Percentiles rank a stretch among this genome's conserved stretches.
phyloP scores from a whole-genome alignment of 2,329 filamentous ascomycete genomes.

The Thielaviopsis euricoi region DNA sequence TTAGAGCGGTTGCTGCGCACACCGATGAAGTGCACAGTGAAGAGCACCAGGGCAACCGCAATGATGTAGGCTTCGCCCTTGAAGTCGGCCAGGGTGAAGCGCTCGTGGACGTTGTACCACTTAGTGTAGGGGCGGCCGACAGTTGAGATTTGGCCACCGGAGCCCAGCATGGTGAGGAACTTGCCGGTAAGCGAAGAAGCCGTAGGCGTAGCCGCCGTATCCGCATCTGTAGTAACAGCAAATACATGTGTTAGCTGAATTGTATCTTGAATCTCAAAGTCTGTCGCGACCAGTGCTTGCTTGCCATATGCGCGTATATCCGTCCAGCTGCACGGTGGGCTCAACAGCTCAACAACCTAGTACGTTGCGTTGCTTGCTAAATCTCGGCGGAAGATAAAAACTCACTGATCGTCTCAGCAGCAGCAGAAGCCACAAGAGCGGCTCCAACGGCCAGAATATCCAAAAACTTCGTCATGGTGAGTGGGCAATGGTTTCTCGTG shows the following conservation, averaged over 20 bases:
- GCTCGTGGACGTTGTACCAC: conserved; percentile 96
- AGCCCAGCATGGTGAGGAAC: conserved; percentile 6
- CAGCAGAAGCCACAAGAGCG: conserved; percentile 8
- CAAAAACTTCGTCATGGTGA: conserved; percentile 9
- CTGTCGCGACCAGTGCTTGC: not conserved
- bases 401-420: conserved; percentile 9
- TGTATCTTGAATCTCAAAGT: not conserved
- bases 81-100: conserved; percentile 71
- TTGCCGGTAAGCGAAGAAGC: conserved; percentile 1
- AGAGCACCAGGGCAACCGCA: conserved; percentile 53
- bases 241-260: not conserved
- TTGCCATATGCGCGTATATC: not conserved
- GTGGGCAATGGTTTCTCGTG: not conserved
- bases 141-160: conserved; percentile 22
- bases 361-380: not conserved
- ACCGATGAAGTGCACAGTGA: conserved; percentile 68
- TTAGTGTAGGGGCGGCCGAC: conserved; percentile 58
- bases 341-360: not conserved
- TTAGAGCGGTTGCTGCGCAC: conserved; percentile 63
- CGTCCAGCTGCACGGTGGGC: too few species aligned
- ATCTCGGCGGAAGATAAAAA: not conserved
- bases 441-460: conserved; percentile 7
- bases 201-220: conserved; percentile 4
- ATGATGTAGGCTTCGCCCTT: conserved; percentile 72
- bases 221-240: not conserved